Evolutionary conservation across 495 filamentous ascomycete species (phyloP), one percentile per base, ranked within the genome.

Genomic region (Aspergillus diversus): DNA sequence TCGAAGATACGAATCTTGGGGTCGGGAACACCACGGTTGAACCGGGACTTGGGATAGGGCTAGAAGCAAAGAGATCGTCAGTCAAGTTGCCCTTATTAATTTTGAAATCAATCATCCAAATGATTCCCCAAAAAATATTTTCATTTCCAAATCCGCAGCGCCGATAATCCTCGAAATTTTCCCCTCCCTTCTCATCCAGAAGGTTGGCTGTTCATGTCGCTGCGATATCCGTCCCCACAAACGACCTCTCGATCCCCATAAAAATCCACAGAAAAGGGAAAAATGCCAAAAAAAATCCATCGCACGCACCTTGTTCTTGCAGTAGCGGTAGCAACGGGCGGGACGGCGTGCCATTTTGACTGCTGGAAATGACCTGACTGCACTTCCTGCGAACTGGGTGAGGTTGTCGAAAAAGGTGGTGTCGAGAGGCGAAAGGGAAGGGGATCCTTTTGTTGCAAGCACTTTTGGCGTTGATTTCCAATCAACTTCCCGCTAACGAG

Each of bases 1-100:
- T 99, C 95, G 87, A 96, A 99, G 88, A 99, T 98, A 73, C 92
- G 90, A 76, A 97, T 97, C 89, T 99, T 97, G 67, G 93, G 90
- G 84, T 98, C 94, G 76, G 95, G 95, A 69, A 99, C 95, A 97
- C 95, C 95, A 86, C 95, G 93, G 89, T 99, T 99, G 91, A 97
- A 99, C 66, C 95, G 92, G 66, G 92, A 97, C 89, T 99, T 97
- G 70, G 95, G 95, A 85, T 98, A 99, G 75, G 95, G 93, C 92
- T 97, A 70, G 7, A 57, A 33, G 74, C 2, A 49, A 16, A 48
- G 16, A 16, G 9, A 49, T 16, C 5, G 21, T 17, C 21, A 49
- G n/a, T 43, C 21, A 16, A 60, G 43, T 57, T 59, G 68, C 57
- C 57, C 62, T 5, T 27, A 50, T 17, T n/a, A 34, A 31, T 27